Percentiles rank a stretch among this genome's conserved stretches.
These are phyloP conservation scores for Rhizopogon vinicolor DNA, from an alignment of 768 basidiomycete genomes.

Conservation along the genomic window DNA sequence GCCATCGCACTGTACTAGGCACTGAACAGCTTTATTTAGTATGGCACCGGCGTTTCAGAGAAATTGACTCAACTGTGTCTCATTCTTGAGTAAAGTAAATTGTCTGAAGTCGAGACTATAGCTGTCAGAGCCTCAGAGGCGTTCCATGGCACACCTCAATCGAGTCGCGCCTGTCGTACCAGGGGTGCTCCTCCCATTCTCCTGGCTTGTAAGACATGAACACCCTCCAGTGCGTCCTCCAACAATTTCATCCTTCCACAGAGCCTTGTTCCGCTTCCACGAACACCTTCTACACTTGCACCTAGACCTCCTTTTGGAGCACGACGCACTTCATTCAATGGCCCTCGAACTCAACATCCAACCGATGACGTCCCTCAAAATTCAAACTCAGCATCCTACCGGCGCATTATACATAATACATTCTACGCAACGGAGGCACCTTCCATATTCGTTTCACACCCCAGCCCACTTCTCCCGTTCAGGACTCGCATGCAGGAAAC, in stretches of 20 bases:
- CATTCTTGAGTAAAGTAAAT: no score
- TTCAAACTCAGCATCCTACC: neutral
- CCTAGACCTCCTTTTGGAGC: conserved; percentile 5
- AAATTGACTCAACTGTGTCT: no score
- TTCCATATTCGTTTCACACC: no score
- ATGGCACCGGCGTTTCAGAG: no score
- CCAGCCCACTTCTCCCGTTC: no score
- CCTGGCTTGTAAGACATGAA: neutral
- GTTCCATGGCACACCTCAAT: conserved; percentile 9
- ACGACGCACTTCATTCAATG: conserved; percentile 12
- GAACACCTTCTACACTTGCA: conserved; percentile 1
- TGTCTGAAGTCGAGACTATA: no score
- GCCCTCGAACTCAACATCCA: neutral
- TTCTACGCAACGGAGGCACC: no score
- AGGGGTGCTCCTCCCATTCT: conserved; percentile 6
- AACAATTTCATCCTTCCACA: conserved; percentile 5
- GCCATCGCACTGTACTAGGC: no score
- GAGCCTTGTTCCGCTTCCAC: conserved; percentile 8
- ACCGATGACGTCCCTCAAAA: conserved; percentile 5
- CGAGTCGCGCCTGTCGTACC: conserved; percentile 5
- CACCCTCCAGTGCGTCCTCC: neutral
- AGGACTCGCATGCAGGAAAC: no score
- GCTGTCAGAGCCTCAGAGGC: neutral
- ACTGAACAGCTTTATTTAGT: no score
- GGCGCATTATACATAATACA: no score